Evolutionary conservation across 2,329 filamentous ascomycete species (phyloP).

Genomic region (Xylaria sp.): DNA sequence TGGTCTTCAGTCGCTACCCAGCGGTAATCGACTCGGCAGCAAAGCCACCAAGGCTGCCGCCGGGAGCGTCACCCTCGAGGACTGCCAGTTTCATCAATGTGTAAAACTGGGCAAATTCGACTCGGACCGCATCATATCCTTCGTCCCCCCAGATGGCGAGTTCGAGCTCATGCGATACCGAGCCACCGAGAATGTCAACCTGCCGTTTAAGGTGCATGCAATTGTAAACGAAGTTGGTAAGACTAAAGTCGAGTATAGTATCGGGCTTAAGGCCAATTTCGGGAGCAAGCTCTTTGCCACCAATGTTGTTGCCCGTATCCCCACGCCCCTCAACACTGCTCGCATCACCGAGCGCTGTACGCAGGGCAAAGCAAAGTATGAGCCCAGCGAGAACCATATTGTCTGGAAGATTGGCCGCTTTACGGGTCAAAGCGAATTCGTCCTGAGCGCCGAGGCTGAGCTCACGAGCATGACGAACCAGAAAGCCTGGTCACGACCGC

Average conservation of each 20-base stretch:
- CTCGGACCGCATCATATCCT: slow-evolving; percentile 94
- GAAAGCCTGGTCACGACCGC: slow-evolving; percentile 94
- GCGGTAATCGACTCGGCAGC: slow-evolving; percentile 80
- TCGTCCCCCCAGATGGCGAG: slow-evolving; percentile 95
- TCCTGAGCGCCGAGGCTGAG: slow-evolving; percentile 91
- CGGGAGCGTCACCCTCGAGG: slow-evolving; percentile 93
- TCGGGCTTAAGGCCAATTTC: slow-evolving; percentile 97
- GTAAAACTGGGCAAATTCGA: slow-evolving; percentile 98
- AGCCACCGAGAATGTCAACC: slow-evolving; percentile 96
- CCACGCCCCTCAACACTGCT: slow-evolving; percentile 95
- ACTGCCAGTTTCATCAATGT: slow-evolving; percentile 99
- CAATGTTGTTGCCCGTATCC: slow-evolving; percentile 93
- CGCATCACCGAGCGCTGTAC: slow-evolving; percentile 92
- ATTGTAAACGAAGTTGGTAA: slow-evolving; percentile 98
- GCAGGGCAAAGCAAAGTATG: slow-evolving; percentile 98
- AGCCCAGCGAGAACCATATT: slow-evolving; percentile 97
- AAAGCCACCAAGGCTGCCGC: slow-evolving; percentile 96
- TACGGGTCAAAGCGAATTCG: slow-evolving; percentile 96
- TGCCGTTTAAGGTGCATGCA: slow-evolving; percentile 98
- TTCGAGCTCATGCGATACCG: slow-evolving; percentile 99
- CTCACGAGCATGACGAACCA: slow-evolving; percentile 98
- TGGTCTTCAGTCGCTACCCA: slow-evolving; percentile 72
- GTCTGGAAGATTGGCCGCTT: slow-evolving; percentile 99
- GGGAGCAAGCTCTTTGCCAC: slow-evolving; percentile 96
- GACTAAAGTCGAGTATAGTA: slow-evolving; percentile 98